phyloP scores from a whole-genome alignment of 495 filamentous ascomycete genomes.

The Penicillium daleae region DNA sequence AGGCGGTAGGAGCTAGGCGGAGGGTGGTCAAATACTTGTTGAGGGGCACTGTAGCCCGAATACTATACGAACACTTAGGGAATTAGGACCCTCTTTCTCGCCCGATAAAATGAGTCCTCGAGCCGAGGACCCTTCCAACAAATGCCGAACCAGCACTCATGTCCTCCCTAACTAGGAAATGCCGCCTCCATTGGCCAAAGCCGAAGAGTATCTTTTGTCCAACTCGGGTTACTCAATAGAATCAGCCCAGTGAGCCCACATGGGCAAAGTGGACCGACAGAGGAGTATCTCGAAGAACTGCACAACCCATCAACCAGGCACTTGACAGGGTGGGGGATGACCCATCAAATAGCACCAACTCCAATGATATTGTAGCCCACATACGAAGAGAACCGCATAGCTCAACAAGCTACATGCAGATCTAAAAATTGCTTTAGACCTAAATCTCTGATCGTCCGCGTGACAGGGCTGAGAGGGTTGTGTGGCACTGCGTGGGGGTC shows the following conservation, averaged over 20 bases:
- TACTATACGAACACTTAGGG: no score
- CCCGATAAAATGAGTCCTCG: slow-evolving; percentile 1
- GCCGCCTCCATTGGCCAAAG: slow-evolving; percentile 4
- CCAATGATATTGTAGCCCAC: background rate
- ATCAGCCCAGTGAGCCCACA: slow-evolving; percentile 11
- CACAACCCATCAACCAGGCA: background rate
- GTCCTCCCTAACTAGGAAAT: slow-evolving; percentile 19
- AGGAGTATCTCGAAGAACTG: background rate
- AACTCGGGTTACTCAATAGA: slow-evolving; percentile 33
- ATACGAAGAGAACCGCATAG: background rate
- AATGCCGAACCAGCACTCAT: background rate
- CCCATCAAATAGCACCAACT: background rate
- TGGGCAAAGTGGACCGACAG: background rate
- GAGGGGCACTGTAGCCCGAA: no score
- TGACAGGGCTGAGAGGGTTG: background rate
- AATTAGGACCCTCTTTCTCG: slow-evolving; percentile 12
- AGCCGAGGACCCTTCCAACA: background rate
- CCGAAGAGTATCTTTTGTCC: background rate
- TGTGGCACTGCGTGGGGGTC: background rate
- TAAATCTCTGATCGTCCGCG: slow-evolving; percentile 22
- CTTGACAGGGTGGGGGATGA: slow-evolving; percentile 6
- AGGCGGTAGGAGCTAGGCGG: no score
- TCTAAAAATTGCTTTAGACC: slow-evolving; percentile 13
- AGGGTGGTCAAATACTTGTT: no score
- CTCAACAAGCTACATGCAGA: background rate